These are phyloP conservation scores for Hirsutella thompsonii DNA, from an alignment of 2,329 filamentous ascomycete genomes.

Conservation along the genomic window DNA sequence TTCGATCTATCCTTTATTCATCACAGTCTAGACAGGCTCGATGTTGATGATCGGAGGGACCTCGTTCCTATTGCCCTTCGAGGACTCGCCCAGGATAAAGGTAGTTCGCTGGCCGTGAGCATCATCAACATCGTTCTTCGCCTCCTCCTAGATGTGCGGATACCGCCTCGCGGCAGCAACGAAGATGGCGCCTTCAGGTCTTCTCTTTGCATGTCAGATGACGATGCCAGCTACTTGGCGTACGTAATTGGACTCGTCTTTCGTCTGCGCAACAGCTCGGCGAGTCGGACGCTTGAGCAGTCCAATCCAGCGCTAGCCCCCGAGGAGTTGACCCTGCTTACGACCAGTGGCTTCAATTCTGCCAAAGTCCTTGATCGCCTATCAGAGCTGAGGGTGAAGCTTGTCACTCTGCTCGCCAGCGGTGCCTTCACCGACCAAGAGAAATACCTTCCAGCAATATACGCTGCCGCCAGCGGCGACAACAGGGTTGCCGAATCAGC, in stretches of 20 bases:
- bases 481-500: conserved; percentile 72
- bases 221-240: conserved; percentile 63
- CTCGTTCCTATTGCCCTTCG: conserved; percentile 46
- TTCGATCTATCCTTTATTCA: conserved; percentile 85
- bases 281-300: conserved; percentile 15
- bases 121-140: conserved; percentile 77
- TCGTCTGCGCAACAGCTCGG: conserved; percentile 19
- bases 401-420: conserved; percentile 63
- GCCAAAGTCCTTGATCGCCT: conserved; percentile 38
- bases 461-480: conserved; percentile 72
- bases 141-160: conserved; percentile 54
- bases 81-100: conserved; percentile 19
- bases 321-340: conserved; percentile 17
- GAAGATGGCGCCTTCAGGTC: conserved; percentile 61
- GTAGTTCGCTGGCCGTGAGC: conserved; percentile 28
- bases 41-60: conserved; percentile 49
- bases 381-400: conserved; percentile 40
- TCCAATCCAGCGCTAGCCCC: conserved; percentile 20
- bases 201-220: conserved; percentile 51
- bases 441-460: conserved; percentile 71
- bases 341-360: conserved; percentile 35
- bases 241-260: conserved; percentile 67
- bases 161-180: conserved; percentile 65
- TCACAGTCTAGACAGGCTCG: conserved; percentile 50
- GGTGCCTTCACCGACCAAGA: conserved; percentile 76